Evolutionary conservation across 2,329 filamentous ascomycete species (phyloP), one percentile per base, ranked within the genome.

Genomic region (Xylaria sp.): DNA sequence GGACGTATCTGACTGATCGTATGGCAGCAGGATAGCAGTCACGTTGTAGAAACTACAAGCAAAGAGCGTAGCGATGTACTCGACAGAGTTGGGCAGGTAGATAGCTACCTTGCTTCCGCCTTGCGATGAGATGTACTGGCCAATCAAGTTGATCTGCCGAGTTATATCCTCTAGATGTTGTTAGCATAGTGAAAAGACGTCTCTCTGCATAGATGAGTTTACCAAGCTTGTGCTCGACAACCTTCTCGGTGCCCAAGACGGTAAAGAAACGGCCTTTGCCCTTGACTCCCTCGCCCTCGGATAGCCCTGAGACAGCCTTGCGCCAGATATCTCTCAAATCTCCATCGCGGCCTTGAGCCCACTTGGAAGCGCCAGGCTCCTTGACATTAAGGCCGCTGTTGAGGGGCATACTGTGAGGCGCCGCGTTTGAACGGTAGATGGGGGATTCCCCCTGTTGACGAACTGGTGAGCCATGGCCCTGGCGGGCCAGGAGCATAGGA

Each of bases 291-390:
- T 90, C 87, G 41, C 89, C 88, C 64, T 89, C 87, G 18, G 86
- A 81, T 9, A 87, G 83, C 58, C 93, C 93, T 63, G 84, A 84
- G 10, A 90, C 84, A 48, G 89, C 91, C 76, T 87, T 87, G 70
- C 90, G 89, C 96, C 96, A 99, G 65, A 99, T 85, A 80, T 99
- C 95, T 63, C 95, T 88, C 72, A 99, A 83, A 75, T 99, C 95
- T 52, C 96, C 96, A 79, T 97, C 90, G 64, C 92, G 90, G 57
- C 95, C 95, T 65, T 86, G 84, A 10, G 91, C 86, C 92, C 94
- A 97, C 81, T 93, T 93, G 55, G 93, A 91, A 53, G 91, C 89
- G 50, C 90, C 91, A 0, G 90, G 82, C 63, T 94, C 91, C 81
- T 93, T 95, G 65, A 98, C 92, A 72, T 93, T 93, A 56, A 97